A percentile compares a stretch with the other conserved stretches of the same genome.
These are phyloP conservation scores for Karstenula rhodostoma DNA, from an alignment of 2,329 filamentous ascomycete genomes.

Conservation along the genomic window DNA sequence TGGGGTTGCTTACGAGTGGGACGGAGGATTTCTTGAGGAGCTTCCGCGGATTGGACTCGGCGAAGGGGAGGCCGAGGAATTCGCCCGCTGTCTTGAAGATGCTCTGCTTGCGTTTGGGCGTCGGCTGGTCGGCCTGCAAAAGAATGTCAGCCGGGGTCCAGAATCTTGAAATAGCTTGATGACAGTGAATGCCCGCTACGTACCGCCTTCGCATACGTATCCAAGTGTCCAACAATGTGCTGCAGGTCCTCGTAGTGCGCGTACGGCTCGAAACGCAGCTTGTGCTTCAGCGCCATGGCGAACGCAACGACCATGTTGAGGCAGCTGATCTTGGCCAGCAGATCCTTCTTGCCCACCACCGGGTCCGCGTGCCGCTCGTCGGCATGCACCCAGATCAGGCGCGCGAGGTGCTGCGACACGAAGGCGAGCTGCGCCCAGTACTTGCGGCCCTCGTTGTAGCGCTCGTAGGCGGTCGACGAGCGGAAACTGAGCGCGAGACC, in stretches of 20 bases:
- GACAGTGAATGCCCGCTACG: not conserved
- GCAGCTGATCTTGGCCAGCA: constrained; percentile 69
- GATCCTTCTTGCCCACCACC: constrained; percentile 66
- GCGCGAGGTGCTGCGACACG: constrained; percentile 64
- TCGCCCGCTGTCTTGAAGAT: constrained; percentile 69
- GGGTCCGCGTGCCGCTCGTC: constrained; percentile 62
- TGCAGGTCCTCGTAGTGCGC: constrained; percentile 76
- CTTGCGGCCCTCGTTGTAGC: constrained; percentile 67
- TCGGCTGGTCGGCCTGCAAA: constrained; percentile 38
- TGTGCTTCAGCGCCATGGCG: constrained; percentile 79
- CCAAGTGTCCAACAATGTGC: constrained; percentile 73
- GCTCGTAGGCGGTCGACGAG: constrained; percentile 78
- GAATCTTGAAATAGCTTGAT: not conserved
- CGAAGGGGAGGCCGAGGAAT: constrained; percentile 78
- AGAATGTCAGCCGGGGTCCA: not conserved
- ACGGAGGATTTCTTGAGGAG: not conserved
- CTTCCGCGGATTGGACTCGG: not conserved
- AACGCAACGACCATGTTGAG: constrained; percentile 82
- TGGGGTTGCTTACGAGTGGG: not conserved
- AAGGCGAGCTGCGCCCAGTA: constrained; percentile 68
- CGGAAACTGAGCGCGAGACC: constrained; percentile 78
- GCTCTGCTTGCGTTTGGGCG: constrained; percentile 39
- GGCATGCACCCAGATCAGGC: constrained; percentile 87
- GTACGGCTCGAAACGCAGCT: constrained; percentile 84
- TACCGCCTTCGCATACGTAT: constrained; percentile 71